These are phyloP conservation scores for Licmophora abbreviata DNA, from an alignment of 108 stramenopile species.

Conservation along the genomic window DNA sequence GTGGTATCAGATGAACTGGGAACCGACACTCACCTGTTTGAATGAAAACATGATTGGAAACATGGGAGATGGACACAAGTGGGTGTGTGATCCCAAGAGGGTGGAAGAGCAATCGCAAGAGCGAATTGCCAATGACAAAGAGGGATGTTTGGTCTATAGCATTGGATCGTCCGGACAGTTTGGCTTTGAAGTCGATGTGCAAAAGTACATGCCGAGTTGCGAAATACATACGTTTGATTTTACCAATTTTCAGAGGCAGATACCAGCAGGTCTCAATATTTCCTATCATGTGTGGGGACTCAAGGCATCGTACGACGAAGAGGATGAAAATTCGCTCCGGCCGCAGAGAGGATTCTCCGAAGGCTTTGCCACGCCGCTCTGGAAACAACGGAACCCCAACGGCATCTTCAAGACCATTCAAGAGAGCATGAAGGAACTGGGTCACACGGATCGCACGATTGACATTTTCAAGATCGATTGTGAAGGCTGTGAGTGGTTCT, in stretches of 20 bases:
- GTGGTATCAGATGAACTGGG: constrained; percentile 27
- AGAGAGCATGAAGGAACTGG: constrained; percentile 22
- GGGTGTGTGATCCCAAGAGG: constrained; percentile 58
- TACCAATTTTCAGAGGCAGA: constrained; percentile 14
- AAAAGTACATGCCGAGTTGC: constrained; percentile 17
- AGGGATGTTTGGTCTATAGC: constrained; percentile 34
- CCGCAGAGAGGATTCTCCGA: too few relatives aligned
- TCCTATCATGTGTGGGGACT: constrained; percentile 49
- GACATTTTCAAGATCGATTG: constrained; percentile 51
- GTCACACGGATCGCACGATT: constrained; percentile 21
- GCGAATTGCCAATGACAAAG: background rate
- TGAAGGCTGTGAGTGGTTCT: constrained; percentile 34
- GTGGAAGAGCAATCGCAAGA: background rate
- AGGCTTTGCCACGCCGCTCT: background rate
- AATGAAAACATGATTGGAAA: constrained; percentile 37
- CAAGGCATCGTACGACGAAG: constrained; percentile 6
- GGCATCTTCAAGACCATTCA: constrained; percentile 27
- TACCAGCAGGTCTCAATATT: constrained; percentile 21
- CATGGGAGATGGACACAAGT: constrained; percentile 53
- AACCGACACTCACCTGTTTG: constrained; percentile 50
- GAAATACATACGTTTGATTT: constrained; percentile 27
- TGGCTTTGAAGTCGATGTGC: constrained; percentile 22
- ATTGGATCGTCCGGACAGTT: constrained; percentile 23
- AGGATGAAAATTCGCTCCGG: constrained; percentile 12
- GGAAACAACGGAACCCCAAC: constrained; percentile 24